Evolutionary conservation across 306 rosid genomes (phyloP).

Genomic region (Prunus fruticosa): DNA sequence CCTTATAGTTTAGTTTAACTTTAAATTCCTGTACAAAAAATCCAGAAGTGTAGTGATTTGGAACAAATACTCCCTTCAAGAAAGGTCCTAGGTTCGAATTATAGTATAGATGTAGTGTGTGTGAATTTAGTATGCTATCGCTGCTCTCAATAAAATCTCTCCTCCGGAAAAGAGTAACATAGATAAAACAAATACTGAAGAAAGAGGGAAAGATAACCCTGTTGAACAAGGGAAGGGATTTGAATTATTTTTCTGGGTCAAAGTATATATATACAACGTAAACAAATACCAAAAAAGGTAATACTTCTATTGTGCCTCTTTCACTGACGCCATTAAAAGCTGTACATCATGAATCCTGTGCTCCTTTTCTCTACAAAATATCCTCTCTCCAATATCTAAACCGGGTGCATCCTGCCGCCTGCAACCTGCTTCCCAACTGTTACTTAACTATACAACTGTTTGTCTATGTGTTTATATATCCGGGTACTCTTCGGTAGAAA

Average conservation of each 20-base stretch:
- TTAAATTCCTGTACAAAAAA: no score
- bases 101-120: accelerated
- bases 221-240: neutral
- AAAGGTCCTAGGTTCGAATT: no score
- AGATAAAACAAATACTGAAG: neutral
- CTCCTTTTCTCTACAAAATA: constrained; percentile 26
- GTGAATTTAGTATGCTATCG: no score
- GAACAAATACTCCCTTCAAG: accelerated
- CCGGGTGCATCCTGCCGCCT: neutral
- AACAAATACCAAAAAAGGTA: neutral
- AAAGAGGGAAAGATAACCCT: neutral
- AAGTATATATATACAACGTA: neutral
- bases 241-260: neutral
- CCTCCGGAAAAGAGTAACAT: no score
- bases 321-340: constrained; percentile 19
- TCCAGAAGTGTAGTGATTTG: accelerated
- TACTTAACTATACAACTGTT: constrained; percentile 28
- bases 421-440: constrained; percentile 23
- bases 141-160: no score
- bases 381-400: neutral
- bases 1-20: no score
- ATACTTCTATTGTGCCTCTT: neutral
- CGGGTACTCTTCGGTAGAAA: constrained; percentile 63
- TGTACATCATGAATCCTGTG: constrained; percentile 33
- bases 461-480: constrained; percentile 30